phyloP scores from a whole-genome alignment of 2,329 filamentous ascomycete species.

The Tolypocladium amazonense region DNA sequence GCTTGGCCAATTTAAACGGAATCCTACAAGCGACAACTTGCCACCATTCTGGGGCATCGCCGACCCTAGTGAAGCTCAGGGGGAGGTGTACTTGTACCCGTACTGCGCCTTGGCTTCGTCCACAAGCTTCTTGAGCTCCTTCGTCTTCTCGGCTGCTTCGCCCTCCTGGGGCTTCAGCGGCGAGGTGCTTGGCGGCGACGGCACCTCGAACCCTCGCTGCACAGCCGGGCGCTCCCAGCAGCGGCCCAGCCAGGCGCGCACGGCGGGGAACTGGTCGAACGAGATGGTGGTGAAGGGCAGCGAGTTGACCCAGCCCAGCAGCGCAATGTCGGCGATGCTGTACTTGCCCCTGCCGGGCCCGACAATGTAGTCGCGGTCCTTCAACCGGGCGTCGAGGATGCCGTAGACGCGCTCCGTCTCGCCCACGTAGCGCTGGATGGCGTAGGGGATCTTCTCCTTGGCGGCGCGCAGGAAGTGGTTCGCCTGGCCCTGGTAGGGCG shows the following conservation, averaged over 20 bases:
- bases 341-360: constrained; percentile 44
- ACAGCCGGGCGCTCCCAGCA: constrained; percentile 57
- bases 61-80: constrained; percentile 13
- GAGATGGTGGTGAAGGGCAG: constrained; percentile 23
- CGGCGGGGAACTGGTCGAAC: constrained; percentile 51
- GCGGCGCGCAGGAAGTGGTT: constrained; percentile 63
- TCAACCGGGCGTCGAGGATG: constrained; percentile 57
- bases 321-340: constrained; percentile 62
- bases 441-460: constrained; percentile 60
- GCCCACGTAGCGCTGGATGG: constrained; percentile 62
- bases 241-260: constrained; percentile 65
- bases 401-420: constrained; percentile 67
- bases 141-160: constrained; percentile 10
- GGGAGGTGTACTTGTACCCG: constrained; percentile 35
- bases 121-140: constrained; percentile 20
- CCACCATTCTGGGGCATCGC: neutral
- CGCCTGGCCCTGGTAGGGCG: constrained; percentile 64
- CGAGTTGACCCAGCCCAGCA: constrained; percentile 56
- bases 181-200: constrained; percentile 37
- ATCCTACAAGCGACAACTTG: neutral
- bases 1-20: neutral
- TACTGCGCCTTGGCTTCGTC: constrained; percentile 33
- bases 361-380: constrained; percentile 37
- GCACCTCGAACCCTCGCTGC: constrained; percentile 63
- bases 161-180: constrained; percentile 7